phyloP scores from a whole-genome alignment of 176 grass and related monocot genomes.

The Oryza meridionalis region DNA sequence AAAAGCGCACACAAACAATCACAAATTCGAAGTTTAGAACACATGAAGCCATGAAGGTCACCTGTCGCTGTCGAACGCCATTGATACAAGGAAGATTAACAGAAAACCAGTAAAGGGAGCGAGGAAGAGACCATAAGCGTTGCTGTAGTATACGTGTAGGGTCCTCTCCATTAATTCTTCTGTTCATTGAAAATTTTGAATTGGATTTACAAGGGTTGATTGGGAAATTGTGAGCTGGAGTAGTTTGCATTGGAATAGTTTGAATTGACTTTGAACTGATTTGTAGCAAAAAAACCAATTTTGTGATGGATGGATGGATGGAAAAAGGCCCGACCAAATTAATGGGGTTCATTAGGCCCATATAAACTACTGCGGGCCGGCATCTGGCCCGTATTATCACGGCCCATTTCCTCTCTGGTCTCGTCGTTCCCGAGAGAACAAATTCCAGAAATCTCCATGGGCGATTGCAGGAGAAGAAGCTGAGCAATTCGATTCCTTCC shows the following conservation, averaged over 20 bases:
- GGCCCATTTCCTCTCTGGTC: neutral
- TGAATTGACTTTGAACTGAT: no score
- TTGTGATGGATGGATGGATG: neutral
- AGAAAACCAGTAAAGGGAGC: neutral
- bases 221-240: no score
- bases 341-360: neutral
- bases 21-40: no score
- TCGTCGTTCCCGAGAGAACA: neutral
- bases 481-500: neutral
- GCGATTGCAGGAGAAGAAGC: slow-evolving; percentile 1
- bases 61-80: neutral
- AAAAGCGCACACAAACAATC: no score
- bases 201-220: no score
- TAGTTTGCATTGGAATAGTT: no score
- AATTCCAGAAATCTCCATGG: neutral
- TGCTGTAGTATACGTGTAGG: no score
- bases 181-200: no score
- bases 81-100: neutral
- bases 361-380: neutral
- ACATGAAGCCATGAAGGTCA: no score
- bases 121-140: no score
- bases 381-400: neutral
- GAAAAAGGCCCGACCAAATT: neutral
- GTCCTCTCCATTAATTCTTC: no score
- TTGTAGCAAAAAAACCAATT: no score